These are phyloP conservation scores for Sporothrix pallida DNA, from an alignment of 2,329 filamentous ascomycete species.

Conservation along the genomic window DNA sequence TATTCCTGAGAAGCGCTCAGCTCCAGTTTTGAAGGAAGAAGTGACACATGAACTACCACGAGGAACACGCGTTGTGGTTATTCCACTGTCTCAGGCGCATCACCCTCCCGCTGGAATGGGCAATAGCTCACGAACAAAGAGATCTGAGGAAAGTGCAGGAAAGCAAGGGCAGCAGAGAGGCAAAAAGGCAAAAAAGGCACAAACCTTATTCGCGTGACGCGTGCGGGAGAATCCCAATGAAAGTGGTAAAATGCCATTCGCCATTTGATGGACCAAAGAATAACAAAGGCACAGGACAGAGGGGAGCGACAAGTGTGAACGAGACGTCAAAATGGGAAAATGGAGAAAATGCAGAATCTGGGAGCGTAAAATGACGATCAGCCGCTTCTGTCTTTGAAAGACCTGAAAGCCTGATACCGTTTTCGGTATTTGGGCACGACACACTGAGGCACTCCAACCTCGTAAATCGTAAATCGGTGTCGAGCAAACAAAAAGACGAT, in stretches of 20 bases:
- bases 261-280: background rate
- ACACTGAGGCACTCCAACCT: background rate
- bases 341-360: background rate
- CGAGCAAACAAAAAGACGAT: background rate
- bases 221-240: conserved; percentile 9
- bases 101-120: conserved; percentile 1
- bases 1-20: too few relatives aligned
- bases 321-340: conserved; percentile 2
- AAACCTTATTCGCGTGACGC: conserved; percentile 11
- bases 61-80: background rate
- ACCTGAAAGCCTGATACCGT: background rate
- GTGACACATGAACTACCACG: background rate
- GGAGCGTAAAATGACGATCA: background rate
- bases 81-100: conserved; percentile 7
- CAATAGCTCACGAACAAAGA: conserved; percentile 5
- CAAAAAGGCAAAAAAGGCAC: conserved; percentile 4
- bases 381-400: background rate
- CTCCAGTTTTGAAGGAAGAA: too few relatives aligned
- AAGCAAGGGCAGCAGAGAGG: background rate
- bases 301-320: background rate
- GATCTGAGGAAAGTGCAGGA: background rate
- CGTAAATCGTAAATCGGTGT: too few relatives aligned
- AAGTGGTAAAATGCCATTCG: conserved; percentile 3
- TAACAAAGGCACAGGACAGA: background rate
- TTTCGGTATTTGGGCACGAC: background rate